Evolutionary conservation across 2,329 filamentous ascomycete genomes (phyloP), one percentile per base, ranked within the genome.

Genomic region (Ascochyta fabae): DNA sequence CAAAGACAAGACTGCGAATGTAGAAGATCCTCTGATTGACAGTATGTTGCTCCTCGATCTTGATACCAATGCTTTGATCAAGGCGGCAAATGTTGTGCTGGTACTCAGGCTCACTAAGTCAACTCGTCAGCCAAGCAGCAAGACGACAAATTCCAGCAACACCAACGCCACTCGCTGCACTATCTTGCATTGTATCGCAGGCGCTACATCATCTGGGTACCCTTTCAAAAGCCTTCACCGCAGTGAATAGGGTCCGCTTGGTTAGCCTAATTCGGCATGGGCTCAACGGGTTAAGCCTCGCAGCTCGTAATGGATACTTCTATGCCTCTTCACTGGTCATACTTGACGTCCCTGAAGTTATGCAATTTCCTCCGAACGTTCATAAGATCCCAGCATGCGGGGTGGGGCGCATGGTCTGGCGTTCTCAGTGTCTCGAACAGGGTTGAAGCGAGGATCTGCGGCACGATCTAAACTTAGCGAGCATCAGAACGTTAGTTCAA

Each of bases 391-490:
- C 40, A 44, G 55, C 48, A 39, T 31, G 35, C 49, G 54, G 52
- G 49, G 61, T 54, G 56, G 57, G 53, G 53, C 57, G 53, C 67
- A 56, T 48, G 46, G 58, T 64, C 61, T 67, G 64, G 60, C 49
- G 61, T 62, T 65, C 52, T 41, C 41, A 48, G 39, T 57, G 66
- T 68, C 61, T 69, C 65, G 61, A 56, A 61, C 55, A 56, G 56
- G 61, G 63, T 24, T 61, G 51, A 67, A 68, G 66, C 66, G 66
- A 67, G 56, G 60, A 60, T 66, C 64, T 69, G 66, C 66, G 63
- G 65, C 66, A 65, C 58, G 59, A 31, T 46, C 57, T 65, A 68
- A 68, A 68, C 66, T 64, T 53, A 63, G 61, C 60, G 50, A 60
- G 66, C 66, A 67, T 67, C 66, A 68, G 66, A 68, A 67, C 65